Base-by-base conservation (phyloP, 192 early-diverging fungal genomes). In the Podila horticola region DNA sequence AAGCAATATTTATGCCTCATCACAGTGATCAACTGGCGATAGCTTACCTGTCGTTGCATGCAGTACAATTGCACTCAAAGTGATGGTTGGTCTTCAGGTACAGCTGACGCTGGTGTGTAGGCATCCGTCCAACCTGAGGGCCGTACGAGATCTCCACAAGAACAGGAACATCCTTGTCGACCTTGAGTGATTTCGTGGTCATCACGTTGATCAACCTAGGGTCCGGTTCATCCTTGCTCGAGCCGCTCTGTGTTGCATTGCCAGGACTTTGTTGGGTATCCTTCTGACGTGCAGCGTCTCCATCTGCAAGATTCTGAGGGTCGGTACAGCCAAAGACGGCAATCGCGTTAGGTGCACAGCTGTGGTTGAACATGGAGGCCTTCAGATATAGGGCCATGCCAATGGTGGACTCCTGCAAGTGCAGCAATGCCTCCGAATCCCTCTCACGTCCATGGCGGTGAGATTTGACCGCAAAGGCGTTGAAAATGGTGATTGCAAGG, bases 61-160 rank as follows among this genome's bases (percentile, higher is more conserved):
- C 77, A 4, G 70, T 72, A 55, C 77, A 81, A 66, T 81, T 73
- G 62, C 77, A 81, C 33, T 81, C 77, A 58, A 81, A 81, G 7
- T 72, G 58, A 61, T 81, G 57, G 9, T 52, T 55, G n/a, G 41
- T 45, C 10, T 33, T 29, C 19, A 81, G 17, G 12, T 20, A 64
- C n/a, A 58, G 62, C 20, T 73, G 72, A 13, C 77, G 58, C 28
- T 72, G 64, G 24, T 59, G 52, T 0, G 67, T 73, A 5, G 41
- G 45, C 77, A 81, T 81, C 12, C 77, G 60, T 22, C 77, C 77
- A 3, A 60, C 71, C 28, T 72, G 71, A 0, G 77, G 77, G 13
- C 77, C 77, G 62, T 81, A 81, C 26, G 77, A 81, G 26, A 81
- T 81, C 19, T 81, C 66, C 9, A 81, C 38, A 4, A 50, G 59